Evolutionary conservation across 208 protist genomes (phyloP).

Genomic region (Phytomonas serpens): DNA sequence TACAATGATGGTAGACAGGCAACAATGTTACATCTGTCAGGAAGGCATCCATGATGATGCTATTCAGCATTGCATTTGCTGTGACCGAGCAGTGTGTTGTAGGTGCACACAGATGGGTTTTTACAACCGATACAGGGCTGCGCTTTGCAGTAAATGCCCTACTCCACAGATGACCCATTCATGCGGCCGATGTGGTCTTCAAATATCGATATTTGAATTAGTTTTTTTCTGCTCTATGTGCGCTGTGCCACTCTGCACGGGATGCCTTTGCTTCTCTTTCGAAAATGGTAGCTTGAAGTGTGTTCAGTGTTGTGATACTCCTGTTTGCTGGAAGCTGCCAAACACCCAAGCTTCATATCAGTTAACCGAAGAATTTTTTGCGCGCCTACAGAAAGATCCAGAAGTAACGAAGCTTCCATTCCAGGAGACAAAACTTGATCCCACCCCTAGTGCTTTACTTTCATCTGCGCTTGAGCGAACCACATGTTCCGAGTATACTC

Average conservation of each 20-base stretch:
- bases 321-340: conserved; percentile 21
- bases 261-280: conserved; percentile 49
- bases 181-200: conserved; percentile 40
- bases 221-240: conserved; percentile 63
- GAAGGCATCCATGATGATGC: conserved; percentile 11
- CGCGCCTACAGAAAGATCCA: background rate
- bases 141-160: conserved; percentile 39
- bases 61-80: conserved; percentile 33
- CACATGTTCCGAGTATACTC: conserved; percentile 33
- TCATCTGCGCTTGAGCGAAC: background rate
- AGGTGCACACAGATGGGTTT: conserved; percentile 21
- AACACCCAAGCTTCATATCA: conserved; percentile 5
- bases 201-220: conserved; percentile 16
- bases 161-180: conserved; percentile 14
- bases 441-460: background rate
- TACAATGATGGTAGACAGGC: conserved; percentile 5
- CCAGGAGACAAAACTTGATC: background rate
- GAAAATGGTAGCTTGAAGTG: conserved; percentile 71
- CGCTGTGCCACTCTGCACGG: conserved; percentile 35
- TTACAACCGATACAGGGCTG: conserved; percentile 28
- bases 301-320: conserved; percentile 38
- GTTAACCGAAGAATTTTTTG: conserved; percentile 4
- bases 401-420: background rate
- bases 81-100: conserved; percentile 28
- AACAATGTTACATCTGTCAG: conserved; percentile 20